phyloP scores from a whole-genome alignment of 352 stramenopile genomes.

The Thraustochytrium sp. region DNA sequence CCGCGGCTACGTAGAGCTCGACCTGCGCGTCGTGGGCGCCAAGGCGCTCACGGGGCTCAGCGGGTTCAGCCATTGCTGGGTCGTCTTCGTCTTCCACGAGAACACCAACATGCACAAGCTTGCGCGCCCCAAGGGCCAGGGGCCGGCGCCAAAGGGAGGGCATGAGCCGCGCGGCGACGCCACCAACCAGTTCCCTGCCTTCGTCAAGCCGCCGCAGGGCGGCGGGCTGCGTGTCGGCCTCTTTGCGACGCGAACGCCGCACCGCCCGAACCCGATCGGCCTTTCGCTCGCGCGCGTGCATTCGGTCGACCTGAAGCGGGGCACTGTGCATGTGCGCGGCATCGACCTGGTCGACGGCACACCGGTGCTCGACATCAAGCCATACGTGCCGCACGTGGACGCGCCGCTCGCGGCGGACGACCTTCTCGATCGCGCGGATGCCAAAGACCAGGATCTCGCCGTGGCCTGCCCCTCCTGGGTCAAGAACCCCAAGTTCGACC shows the following conservation, averaged over 20 bases:
- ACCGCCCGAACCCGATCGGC: conserved; percentile 61
- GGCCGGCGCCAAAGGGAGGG: too few relatives aligned
- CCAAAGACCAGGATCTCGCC: not conserved
- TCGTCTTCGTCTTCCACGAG: conserved; percentile 60
- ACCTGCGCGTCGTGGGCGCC: not conserved
- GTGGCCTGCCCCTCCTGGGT: not conserved
- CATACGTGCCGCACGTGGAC: conserved; percentile 72
- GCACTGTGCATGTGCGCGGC: conserved; percentile 77
- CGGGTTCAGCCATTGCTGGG: conserved; percentile 58
- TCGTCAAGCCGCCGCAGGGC: conserved; percentile 54
- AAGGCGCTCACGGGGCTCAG: conserved; percentile 51
- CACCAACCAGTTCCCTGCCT: conserved; percentile 23
- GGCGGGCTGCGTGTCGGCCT: conserved; percentile 78
- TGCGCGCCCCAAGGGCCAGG: not conserved
- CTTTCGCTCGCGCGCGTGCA: conserved; percentile 47
- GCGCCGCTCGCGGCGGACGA: not conserved
- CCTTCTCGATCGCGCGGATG: not conserved
- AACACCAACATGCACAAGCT: conserved; percentile 56
- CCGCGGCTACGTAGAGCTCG: not conserved
- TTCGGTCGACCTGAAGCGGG: conserved; percentile 49
- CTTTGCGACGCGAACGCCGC: conserved; percentile 91
- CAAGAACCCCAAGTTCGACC: conserved; percentile 35
- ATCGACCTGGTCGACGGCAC: conserved; percentile 92
- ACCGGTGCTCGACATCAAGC: conserved; percentile 95
- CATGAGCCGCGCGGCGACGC: not conserved